These are phyloP conservation scores for Brassica incana DNA, from an alignment of 345 rosid species.

Conservation along the genomic window DNA sequence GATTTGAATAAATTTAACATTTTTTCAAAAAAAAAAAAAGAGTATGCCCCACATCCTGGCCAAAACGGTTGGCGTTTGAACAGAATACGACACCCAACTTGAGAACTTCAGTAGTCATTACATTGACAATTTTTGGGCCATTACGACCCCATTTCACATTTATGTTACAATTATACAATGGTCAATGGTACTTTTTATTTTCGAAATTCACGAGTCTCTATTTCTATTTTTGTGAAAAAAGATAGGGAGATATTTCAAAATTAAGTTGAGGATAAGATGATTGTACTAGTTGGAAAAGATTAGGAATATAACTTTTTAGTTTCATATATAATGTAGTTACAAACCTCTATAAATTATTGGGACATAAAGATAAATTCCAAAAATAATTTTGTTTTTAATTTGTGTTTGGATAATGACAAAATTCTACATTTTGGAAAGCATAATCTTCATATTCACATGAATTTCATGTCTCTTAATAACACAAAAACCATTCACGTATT, in stretches of 20 bases:
- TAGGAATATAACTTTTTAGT: neutral
- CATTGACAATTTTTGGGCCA: conserved; percentile 14
- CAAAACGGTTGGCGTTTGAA: conserved; percentile 29
- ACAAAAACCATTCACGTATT: conserved; percentile 31
- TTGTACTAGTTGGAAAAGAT: neutral
- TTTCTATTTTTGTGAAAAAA: neutral
- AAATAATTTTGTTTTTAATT: too few relatives aligned
- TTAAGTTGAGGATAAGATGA: neutral
- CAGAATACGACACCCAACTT: conserved; percentile 6
- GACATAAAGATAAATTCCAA: neutral
- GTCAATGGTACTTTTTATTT: neutral
- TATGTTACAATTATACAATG: neutral
- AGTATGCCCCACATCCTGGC: conserved; percentile 11
- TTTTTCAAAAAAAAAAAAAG: too few relatives aligned
- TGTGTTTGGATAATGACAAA: conserved; percentile 11
- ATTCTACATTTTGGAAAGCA: neutral
- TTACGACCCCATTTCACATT: conserved; percentile 2
- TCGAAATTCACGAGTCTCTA: neutral
- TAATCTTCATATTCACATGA: conserved; percentile 21
- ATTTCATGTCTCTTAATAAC: conserved; percentile 21
- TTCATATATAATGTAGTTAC: neutral
- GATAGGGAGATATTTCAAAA: neutral
- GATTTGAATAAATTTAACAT: too few relatives aligned
- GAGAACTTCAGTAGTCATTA: neutral
- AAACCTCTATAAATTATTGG: neutral